Base-by-base conservation (phyloP, 352 stramenopile species). In the Phytopythium litorale region DNA sequence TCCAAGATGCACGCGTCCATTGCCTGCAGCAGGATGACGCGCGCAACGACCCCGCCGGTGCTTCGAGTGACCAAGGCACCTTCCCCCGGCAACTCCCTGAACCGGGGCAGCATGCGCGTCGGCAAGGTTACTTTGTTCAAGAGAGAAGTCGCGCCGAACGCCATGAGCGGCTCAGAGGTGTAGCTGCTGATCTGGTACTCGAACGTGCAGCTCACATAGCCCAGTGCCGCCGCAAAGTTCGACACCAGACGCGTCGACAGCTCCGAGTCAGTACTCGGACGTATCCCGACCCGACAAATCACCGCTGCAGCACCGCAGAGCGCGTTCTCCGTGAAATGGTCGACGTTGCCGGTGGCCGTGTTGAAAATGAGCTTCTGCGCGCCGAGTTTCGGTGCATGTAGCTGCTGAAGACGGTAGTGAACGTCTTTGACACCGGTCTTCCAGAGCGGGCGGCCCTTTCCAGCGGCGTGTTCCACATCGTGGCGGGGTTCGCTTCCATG, bases 391-490 rank as follows among this genome's bases (percentile, higher is more conserved):
- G 49, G 6, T 5, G 25, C 23, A 19, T 46, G 25, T 45, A 30
- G 51, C 28, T 48, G 12, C 1, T 32, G 21, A 6, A 8, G 4
- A 7, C 35, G 19, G 1, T 12, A 46, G 11, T 28, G 8, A 0
- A 23, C 7, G 0, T 19, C 1, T 45, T 48, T 18, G 12, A 33
- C 12, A 30, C 8, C 16, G 19, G 19, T 49, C 16, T 46, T 33
- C 52, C 52, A 58, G 21, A 58, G 21, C 2, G 52, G 52, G 7
- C 52, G 33, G 8, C 52, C 52, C 52, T 28, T 61, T 46, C 19
- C 37, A 69, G 37, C 0, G 51, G 21, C 7, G 16, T 56, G 1
- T 58, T 38, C 43, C 52, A 58, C 19, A 12, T 42, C 4, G 4
- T 33, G 23, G 8, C 37, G 0, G 19, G 21, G 23, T 33, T 33